Evolutionary conservation across 2,329 filamentous ascomycete species (phyloP).

Genomic region (Scedosporium dehoogii): DNA sequence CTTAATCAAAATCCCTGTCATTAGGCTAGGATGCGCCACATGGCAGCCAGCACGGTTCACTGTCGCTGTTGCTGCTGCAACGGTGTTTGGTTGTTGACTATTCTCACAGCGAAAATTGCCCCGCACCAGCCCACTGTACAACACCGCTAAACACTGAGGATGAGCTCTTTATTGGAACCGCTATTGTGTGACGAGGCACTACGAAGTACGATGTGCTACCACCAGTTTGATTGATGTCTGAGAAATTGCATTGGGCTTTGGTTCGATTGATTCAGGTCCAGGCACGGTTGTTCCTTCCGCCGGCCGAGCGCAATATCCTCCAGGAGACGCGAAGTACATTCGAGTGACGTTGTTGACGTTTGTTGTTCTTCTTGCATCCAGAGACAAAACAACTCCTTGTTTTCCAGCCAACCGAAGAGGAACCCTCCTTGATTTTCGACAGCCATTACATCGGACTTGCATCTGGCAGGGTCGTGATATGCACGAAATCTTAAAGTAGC

Average conservation of each 20-base stretch:
- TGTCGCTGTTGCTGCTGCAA: constrained; percentile 5
- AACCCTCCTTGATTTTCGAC: not conserved
- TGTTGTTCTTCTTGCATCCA: not conserved
- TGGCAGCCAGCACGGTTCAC: not conserved
- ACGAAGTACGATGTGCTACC: not conserved
- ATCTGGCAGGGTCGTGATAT: not conserved
- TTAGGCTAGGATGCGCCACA: not conserved
- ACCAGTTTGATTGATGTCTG: no score
- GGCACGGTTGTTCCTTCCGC: not conserved
- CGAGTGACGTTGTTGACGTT: no score
- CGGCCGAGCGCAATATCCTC: not conserved
- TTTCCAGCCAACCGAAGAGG: not conserved
- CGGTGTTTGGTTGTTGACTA: constrained; percentile 6
- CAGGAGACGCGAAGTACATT: not conserved
- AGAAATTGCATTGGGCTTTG: no score
- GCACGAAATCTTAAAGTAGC: not conserved
- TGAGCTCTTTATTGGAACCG: no score
- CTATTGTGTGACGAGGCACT: not conserved
- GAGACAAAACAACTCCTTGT: not conserved
- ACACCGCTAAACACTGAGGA: not conserved
- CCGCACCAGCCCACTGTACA: not conserved
- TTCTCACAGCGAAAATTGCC: not conserved
- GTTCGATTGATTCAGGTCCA: not conserved
- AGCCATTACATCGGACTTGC: not conserved
- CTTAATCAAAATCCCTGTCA: not conserved